phyloP scores from a whole-genome alignment of 345 rosid species.

The Eucalyptus rudis region DNA sequence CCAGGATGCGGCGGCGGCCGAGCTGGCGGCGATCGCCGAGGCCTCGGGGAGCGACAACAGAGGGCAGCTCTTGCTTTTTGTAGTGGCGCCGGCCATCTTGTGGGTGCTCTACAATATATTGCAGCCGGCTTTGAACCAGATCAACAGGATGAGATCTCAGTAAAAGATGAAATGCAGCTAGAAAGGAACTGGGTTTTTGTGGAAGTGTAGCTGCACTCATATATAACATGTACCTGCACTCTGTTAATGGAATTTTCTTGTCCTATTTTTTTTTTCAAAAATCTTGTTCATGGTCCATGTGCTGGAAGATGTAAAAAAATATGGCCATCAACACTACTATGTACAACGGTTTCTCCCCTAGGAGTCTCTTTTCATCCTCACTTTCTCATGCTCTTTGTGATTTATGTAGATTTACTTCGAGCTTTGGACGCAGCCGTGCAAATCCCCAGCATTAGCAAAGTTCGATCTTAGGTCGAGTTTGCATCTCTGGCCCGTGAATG shows the following conservation, averaged over 20 bases:
- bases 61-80: constrained; percentile 72
- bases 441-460: not conserved
- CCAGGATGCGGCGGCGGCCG: constrained; percentile 40
- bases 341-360: not conserved
- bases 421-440: not conserved
- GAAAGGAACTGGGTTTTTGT: not conserved
- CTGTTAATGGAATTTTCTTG: constrained; percentile 1
- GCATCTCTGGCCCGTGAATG: not conserved
- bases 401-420: not conserved
- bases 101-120: constrained; percentile 93
- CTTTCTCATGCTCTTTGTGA: not conserved
- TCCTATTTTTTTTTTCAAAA: not conserved
- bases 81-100: constrained; percentile 75
- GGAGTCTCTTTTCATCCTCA: not conserved
- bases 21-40: constrained; percentile 29
- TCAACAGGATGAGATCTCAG: constrained; percentile 75
- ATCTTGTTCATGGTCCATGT: not conserved
- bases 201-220: not conserved
- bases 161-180: not conserved
- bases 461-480: not conserved
- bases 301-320: not conserved
- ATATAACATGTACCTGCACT: constrained; percentile 18
- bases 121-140: constrained; percentile 94
- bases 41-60: constrained; percentile 49
- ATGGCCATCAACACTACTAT: not conserved